Percentiles rank a stretch among this genome's conserved stretches.
Evolutionary conservation across 192 early-diverging fungal genomes (phyloP).

Genomic region (Allomyces javanicus): DNA sequence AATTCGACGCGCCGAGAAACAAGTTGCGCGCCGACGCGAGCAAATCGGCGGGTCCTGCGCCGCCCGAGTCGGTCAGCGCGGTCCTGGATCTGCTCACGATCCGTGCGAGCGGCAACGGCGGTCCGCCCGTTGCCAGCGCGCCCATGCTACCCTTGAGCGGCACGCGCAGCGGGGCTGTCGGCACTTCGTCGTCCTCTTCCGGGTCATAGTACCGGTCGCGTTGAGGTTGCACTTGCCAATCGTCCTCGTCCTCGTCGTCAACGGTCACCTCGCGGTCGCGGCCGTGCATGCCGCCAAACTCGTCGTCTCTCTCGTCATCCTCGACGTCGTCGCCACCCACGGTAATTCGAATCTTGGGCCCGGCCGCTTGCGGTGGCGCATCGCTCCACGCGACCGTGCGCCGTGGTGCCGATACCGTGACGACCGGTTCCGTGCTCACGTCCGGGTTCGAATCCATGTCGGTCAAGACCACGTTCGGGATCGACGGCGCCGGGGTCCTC

Average conservation of each 20-base stretch:
- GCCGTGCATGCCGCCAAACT: not conserved
- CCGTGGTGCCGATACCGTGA: no score
- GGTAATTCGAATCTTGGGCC: not conserved
- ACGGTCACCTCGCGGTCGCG: not conserved
- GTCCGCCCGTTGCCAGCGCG: not conserved
- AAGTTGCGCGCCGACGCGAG: not conserved
- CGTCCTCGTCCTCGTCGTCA: not conserved
- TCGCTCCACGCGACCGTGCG: not conserved
- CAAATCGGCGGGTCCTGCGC: not conserved
- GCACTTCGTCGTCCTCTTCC: not conserved
- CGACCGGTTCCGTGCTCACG: no score
- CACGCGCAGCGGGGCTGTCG: not conserved
- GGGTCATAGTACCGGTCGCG: not conserved
- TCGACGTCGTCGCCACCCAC: not conserved
- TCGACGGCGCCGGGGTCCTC: no score
- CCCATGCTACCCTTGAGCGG: not conserved
- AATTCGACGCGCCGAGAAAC: not conserved
- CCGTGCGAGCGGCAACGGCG: not conserved
- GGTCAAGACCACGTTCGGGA: no score
- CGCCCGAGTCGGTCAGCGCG: not conserved
- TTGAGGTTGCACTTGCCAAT: not conserved
- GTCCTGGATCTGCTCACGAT: not conserved
- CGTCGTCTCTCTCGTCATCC: not conserved
- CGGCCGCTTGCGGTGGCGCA: not conserved
- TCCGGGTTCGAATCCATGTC: no score